Conservation (phyloP, 1,284 basidiomycete genomes). For the Melampsora larici-populina region DNA sequence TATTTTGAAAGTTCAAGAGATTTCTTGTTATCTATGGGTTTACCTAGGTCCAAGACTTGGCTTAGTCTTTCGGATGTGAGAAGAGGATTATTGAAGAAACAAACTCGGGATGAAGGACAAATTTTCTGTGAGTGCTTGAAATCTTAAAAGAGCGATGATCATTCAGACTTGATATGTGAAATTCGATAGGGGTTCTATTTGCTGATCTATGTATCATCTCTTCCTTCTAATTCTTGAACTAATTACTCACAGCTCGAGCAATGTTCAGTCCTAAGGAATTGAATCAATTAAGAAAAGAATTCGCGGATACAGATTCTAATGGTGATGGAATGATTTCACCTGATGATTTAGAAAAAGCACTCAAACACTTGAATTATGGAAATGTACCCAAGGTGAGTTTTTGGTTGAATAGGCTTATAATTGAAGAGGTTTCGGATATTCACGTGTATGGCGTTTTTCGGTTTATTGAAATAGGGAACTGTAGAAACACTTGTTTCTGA, state of each 20-base stretch:
- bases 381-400: slow-evolving; percentile 28
- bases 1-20: slow-evolving; percentile 61
- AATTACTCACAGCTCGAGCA: slow-evolving; percentile 19
- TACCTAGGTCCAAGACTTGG: slow-evolving; percentile 47
- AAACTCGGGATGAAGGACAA: slow-evolving; percentile 40
- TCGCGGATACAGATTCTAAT: slow-evolving; percentile 36
- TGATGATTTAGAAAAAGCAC: slow-evolving; percentile 29
- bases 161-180: not conserved
- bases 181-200: not conserved
- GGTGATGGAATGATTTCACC: slow-evolving; percentile 33
- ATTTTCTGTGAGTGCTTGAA: slow-evolving; percentile 33
- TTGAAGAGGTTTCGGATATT: too few relatives aligned
- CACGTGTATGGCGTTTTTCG: not conserved
- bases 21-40: slow-evolving; percentile 56
- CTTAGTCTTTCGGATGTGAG: slow-evolving; percentile 43
- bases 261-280: slow-evolving; percentile 44
- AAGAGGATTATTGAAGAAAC: slow-evolving; percentile 41
- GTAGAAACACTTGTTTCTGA: slow-evolving; percentile 27
- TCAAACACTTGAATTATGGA: slow-evolving; percentile 37
- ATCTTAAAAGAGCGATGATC: not conserved
- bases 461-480: slow-evolving; percentile 17
- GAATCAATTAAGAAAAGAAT: slow-evolving; percentile 40
- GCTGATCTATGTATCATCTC: not conserved
- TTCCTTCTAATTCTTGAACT: not conserved
- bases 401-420: too few relatives aligned